These are phyloP conservation scores for Plasmodium cynomolgi DNA, from an alignment of 169 alveolate genomes.

Conservation along the genomic window DNA sequence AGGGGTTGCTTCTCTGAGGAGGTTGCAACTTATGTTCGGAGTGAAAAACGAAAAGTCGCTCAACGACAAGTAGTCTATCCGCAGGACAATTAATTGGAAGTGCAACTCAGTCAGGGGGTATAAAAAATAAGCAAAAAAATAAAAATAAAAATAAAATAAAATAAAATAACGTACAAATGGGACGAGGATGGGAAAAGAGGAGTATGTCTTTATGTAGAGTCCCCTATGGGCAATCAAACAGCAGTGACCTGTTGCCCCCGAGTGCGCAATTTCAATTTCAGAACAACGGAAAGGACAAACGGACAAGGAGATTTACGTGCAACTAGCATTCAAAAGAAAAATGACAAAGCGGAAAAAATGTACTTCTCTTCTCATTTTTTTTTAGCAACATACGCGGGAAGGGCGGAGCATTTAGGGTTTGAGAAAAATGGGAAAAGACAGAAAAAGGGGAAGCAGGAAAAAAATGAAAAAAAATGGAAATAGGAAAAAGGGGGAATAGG, in stretches of 20 bases:
- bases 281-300: neutral
- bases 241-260: neutral
- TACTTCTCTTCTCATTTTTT: neutral
- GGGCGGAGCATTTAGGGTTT: neutral
- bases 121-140: neutral
- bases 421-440: neutral
- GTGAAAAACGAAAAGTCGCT: neutral
- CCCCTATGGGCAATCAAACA: neutral
- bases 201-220: neutral
- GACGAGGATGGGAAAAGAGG: neutral
- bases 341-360: slow-evolving; percentile 1
- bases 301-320: neutral
- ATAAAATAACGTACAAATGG: neutral
- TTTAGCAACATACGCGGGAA: neutral
- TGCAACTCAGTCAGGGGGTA: neutral
- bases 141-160: neutral
- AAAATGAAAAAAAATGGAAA: neutral
- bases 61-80: neutral
- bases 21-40: neutral
- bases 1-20: neutral
- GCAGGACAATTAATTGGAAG: neutral
- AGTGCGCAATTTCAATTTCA: neutral
- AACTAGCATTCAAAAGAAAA: neutral
- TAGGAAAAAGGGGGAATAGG: neutral
- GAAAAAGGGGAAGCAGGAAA: neutral